Conservation (phyloP, 306 rosid genomes). For the Rubus parviflorus region DNA sequence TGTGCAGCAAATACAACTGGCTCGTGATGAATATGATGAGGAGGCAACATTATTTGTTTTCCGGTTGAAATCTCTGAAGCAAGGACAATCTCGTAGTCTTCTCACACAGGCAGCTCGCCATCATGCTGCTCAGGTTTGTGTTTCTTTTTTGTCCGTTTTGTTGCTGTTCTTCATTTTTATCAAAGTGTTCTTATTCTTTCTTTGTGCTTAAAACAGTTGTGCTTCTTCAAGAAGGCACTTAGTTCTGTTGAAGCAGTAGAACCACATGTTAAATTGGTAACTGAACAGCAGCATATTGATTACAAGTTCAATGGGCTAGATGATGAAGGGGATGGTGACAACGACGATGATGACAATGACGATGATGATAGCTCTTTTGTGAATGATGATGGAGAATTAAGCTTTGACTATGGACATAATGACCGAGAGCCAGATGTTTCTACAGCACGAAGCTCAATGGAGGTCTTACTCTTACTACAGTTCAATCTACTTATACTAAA, state of each 20-base stretch:
- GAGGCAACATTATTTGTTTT: conserved; percentile 92
- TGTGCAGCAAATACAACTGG: conserved; percentile 69
- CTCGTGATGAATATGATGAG: conserved; percentile 89
- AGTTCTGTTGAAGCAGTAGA: conserved; percentile 84
- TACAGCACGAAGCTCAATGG: conserved; percentile 57
- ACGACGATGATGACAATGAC: conserved; percentile 40
- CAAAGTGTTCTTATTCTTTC: conserved; percentile 15
- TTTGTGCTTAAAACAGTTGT: conserved; percentile 55
- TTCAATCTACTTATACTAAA: conserved; percentile 7
- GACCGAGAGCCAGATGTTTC: conserved; percentile 62
- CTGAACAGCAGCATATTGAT: conserved; percentile 91
- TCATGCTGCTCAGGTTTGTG: conserved; percentile 94
- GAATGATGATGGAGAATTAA: conserved; percentile 81
- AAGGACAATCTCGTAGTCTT: conserved; percentile 95
- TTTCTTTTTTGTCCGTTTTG: neutral
- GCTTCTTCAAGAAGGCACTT: conserved; percentile 86
- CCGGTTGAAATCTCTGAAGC: conserved; percentile 95
- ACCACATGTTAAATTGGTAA: conserved; percentile 76
- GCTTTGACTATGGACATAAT: conserved; percentile 72
- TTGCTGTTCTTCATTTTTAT: conserved; percentile 12
- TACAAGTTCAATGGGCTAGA: conserved; percentile 84
- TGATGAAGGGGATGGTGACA: conserved; percentile 55
- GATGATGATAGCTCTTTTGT: conserved; percentile 47
- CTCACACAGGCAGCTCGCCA: conserved; percentile 99
- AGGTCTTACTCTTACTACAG: conserved; percentile 42